A percentile compares a stretch with the other conserved stretches of the same genome.
Evolutionary conservation across 192 early-diverging fungal species (phyloP).

Genomic region (Gonapodya sp.): DNA sequence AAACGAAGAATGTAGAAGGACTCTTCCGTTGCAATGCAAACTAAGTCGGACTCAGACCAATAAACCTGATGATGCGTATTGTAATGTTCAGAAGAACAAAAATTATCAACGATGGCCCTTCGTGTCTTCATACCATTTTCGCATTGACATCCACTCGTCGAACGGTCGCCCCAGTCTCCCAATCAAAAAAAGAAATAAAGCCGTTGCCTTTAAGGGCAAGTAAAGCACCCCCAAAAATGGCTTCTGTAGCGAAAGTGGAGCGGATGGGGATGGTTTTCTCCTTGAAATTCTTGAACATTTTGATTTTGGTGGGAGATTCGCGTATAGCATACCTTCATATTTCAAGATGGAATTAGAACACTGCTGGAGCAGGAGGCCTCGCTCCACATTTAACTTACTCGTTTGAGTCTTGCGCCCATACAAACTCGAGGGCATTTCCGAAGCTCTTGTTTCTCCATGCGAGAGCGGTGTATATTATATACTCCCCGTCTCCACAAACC

Average conservation of each 20-base stretch:
- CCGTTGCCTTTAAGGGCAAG: constrained; percentile 73
- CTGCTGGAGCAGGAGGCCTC: background rate
- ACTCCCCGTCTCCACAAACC: constrained; percentile 98
- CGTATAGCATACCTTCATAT: constrained; percentile 91
- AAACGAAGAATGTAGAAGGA: constrained; percentile 91
- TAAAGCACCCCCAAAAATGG: constrained; percentile 87
- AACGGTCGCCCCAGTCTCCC: constrained; percentile 84
- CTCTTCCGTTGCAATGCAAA: constrained; percentile 87
- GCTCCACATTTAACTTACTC: constrained; percentile 38
- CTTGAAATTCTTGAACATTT: constrained; percentile 92
- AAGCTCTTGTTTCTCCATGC: constrained; percentile 99
- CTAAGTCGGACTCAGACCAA: constrained; percentile 92
- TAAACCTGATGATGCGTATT: constrained; percentile 57
- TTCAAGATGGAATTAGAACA: constrained; percentile 14
- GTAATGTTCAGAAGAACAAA: background rate
- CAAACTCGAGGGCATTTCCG: constrained; percentile 89
- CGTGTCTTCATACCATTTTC: constrained; percentile 41
- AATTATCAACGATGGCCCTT: constrained; percentile 15
- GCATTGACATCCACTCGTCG: constrained; percentile 90
- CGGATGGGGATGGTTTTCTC: constrained; percentile 68
- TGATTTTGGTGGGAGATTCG: constrained; percentile 82
- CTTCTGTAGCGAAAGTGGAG: constrained; percentile 68
- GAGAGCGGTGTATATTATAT: constrained; percentile 98
- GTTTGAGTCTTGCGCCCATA: constrained; percentile 94
- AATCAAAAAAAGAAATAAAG: constrained; percentile 95